Evolutionary conservation across 2,329 filamentous ascomycete genomes (phyloP), one percentile per base, ranked within the genome.

Genomic region (Venturia nashicola): DNA sequence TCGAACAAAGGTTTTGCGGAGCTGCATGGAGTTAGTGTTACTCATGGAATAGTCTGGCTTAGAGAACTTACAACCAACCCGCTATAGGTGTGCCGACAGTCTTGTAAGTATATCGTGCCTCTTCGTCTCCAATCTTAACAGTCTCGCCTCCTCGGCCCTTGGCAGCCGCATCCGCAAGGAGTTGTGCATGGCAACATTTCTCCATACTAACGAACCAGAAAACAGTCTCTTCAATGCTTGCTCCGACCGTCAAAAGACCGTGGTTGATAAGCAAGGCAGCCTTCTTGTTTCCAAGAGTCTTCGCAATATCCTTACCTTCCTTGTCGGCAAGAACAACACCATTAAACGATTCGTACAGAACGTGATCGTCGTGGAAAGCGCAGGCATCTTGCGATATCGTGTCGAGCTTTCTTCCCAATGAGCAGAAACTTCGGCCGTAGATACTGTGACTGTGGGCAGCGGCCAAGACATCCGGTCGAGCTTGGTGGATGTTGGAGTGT

Each of bases 1-100:
- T 90, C 87, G 75, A 91, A 91, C 67, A 86, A 68, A 18, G 88
- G 87, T 76, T 86, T 86, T 6, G 85, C 88, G 68, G 81, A 85
- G 71, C 51, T 57, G 9, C 5, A 11, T 3, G 27, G 2, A 0
- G 14, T 57, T 57, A 57, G 51, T n/a, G 34, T 18, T 8, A 20
- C 51, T 16, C 20, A 91, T 91, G 20, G 1, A 27, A 27, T 0
- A 51, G 9, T 27, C n/a, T 7, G 20, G 11, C 9, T 8, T 2
- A 2, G 7, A 14, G 20, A 48, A 48, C 51, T 36, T 57, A 57
- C 51, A 91, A 91, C 79, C 83, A 90, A 0, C 88, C 88, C 0
- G 83, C 85, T 42, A 72, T 70, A 18, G 82, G 78, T 0, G 78
- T 82, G 0, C 88, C 88, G 3, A 90, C 77, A 0, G 83, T 80